These are phyloP conservation scores for Carex myosuroides DNA, from an alignment of 176 grass and related monocot genomes.

Conservation along the genomic window DNA sequence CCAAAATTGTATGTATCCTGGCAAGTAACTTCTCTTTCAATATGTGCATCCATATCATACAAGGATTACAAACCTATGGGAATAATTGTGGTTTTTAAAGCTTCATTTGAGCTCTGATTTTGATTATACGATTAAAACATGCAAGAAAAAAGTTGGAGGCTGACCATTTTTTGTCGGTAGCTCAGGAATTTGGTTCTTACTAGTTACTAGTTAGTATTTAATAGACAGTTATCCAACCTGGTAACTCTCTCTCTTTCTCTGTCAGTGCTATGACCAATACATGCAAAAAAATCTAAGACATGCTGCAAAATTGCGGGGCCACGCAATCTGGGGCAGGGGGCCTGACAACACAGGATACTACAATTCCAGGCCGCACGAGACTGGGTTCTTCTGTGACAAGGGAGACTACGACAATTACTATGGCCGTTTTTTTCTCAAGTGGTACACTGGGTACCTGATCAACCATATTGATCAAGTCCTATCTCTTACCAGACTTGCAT, in stretches of 20 bases:
- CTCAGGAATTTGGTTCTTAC: background rate
- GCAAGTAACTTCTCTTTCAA: background rate
- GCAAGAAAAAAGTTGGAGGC: background rate
- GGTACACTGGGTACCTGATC: constrained; percentile 72
- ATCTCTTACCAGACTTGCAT: constrained; percentile 76
- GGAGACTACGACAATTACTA: constrained; percentile 90
- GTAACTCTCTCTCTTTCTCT: background rate
- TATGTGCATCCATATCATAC: background rate
- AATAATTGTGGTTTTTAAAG: background rate
- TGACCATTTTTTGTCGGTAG: background rate
- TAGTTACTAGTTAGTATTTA: background rate
- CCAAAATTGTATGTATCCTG: background rate
- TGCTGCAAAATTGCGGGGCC: constrained; percentile 58
- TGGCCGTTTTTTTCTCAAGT: constrained; percentile 86
- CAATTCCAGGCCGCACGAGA: constrained; percentile 87
- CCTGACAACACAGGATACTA: constrained; percentile 89
- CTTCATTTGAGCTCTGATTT: background rate
- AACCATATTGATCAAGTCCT: constrained; percentile 77
- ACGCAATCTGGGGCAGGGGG: constrained; percentile 84
- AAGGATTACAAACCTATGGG: background rate
- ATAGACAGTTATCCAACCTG: background rate
- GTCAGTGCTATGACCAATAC: constrained; percentile 84
- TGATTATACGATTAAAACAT: background rate
- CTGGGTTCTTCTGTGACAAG: constrained; percentile 85
- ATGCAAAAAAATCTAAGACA: constrained; percentile 75